Conservation (phyloP, 1,284 basidiomycete genomes). For the Naganishia albida region DNA sequence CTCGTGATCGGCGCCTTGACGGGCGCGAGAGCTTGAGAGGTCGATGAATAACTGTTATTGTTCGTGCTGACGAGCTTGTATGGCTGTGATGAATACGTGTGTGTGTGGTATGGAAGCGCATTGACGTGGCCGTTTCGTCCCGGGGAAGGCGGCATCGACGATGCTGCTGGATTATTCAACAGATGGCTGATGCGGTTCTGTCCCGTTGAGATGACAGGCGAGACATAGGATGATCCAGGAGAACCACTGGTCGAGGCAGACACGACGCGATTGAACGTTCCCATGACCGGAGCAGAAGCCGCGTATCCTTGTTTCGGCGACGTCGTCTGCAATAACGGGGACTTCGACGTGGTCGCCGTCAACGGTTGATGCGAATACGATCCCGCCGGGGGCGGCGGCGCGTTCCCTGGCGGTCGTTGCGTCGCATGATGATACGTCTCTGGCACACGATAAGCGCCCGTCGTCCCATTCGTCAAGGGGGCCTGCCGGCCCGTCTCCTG, state of each 20-base stretch:
- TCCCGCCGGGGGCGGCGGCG: background rate
- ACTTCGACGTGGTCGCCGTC: slow-evolving; percentile 19
- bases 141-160: slow-evolving; percentile 11
- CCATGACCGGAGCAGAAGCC: slow-evolving; percentile 10
- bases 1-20: background rate
- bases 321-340: background rate
- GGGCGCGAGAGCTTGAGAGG: background rate
- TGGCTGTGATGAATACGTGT: slow-evolving; percentile 20
- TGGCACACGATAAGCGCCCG: slow-evolving; percentile 4
- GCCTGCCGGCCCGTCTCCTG: background rate
- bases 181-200: slow-evolving; percentile 21
- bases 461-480: no score
- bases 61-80: slow-evolving; percentile 26
- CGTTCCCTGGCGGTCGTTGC: no score
- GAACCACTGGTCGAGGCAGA: slow-evolving; percentile 5
- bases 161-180: slow-evolving; percentile 10
- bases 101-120: slow-evolving; percentile 17
- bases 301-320: slow-evolving; percentile 14
- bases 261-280: background rate
- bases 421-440: slow-evolving; percentile 15
- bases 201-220: slow-evolving; percentile 16
- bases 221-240: background rate
- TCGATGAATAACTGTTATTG: background rate
- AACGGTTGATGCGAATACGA: slow-evolving; percentile 27
- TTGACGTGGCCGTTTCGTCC: slow-evolving; percentile 10